These are phyloP conservation scores for Spathaspora gorwiae DNA, from an alignment of 805 yeast genomes.

Conservation along the genomic window DNA sequence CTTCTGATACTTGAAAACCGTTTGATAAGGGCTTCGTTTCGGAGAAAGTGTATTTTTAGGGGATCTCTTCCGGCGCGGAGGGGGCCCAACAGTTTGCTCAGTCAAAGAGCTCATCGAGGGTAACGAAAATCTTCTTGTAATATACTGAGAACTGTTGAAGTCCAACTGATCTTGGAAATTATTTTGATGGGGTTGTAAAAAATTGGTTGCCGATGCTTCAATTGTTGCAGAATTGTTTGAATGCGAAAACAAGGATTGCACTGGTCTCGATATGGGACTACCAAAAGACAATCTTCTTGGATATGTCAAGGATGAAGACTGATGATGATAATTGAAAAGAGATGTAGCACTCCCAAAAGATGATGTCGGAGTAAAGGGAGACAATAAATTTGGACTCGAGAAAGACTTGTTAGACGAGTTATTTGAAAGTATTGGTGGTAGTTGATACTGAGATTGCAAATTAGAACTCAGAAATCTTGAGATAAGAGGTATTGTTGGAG, in stretches of 20 bases:
- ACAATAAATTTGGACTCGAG: neutral
- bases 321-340: neutral
- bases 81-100: neutral
- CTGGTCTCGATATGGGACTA: neutral
- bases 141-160: too few species aligned
- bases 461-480: neutral
- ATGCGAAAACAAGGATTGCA: neutral
- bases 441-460: neutral
- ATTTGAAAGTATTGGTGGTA: neutral
- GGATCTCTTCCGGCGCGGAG: neutral
- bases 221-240: neutral
- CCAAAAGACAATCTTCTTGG: neutral
- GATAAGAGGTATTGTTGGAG: neutral
- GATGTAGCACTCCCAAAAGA: neutral
- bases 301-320: neutral
- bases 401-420: neutral
- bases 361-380: neutral
- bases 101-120: neutral
- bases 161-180: too few species aligned
- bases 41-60: neutral
- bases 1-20: neutral
- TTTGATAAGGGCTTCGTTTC: neutral
- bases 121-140: neutral
- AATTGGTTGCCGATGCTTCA: neutral
- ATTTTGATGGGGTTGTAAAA: neutral